Percentiles rank a stretch among this genome's conserved stretches.
Conservation (phyloP, 106 monocot species). For the Allium cepa region DNA sequence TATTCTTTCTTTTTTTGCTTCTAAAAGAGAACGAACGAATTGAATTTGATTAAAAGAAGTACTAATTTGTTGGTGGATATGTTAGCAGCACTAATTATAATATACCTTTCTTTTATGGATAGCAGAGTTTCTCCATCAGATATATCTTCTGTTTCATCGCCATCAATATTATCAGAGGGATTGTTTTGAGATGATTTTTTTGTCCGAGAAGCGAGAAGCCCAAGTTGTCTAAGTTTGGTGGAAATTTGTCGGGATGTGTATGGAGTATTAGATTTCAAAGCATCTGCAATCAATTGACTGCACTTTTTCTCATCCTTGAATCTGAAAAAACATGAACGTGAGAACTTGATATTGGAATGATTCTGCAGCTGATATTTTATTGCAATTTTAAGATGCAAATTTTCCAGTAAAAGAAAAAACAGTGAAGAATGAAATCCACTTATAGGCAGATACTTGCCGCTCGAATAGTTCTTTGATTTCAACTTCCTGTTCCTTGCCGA, state of each 20-base stretch:
- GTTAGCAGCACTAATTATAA: no score
- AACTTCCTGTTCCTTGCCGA: constrained; percentile 52
- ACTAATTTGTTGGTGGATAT: no score
- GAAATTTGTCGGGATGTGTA: constrained; percentile 49
- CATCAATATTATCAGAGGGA: constrained; percentile 1
- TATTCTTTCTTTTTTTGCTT: constrained; percentile 20
- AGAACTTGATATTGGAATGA: not conserved
- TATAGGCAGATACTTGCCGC: constrained; percentile 22
- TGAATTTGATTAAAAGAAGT: not conserved
- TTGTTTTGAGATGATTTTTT: constrained; percentile 15
- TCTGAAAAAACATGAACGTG: constrained; percentile 15
- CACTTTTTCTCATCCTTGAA: constrained; percentile 53
- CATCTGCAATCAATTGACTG: constrained; percentile 60
- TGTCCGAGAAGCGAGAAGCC: constrained; percentile 26
- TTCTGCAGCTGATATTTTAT: not conserved
- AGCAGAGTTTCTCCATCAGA: constrained; percentile 41
- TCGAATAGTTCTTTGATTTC: constrained; percentile 46
- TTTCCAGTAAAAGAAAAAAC: no score
- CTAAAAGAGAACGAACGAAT: constrained; percentile 9
- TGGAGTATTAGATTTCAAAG: constrained; percentile 26
- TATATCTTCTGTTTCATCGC: constrained; percentile 4
- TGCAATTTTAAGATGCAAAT: not conserved
- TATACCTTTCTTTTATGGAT: constrained; percentile 26
- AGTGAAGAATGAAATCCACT: no score
- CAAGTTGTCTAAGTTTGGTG: constrained; percentile 59